Evolutionary conservation across 306 rosid species (phyloP), one percentile per base, ranked within the genome.

Genomic region (Rosa chinensis): DNA sequence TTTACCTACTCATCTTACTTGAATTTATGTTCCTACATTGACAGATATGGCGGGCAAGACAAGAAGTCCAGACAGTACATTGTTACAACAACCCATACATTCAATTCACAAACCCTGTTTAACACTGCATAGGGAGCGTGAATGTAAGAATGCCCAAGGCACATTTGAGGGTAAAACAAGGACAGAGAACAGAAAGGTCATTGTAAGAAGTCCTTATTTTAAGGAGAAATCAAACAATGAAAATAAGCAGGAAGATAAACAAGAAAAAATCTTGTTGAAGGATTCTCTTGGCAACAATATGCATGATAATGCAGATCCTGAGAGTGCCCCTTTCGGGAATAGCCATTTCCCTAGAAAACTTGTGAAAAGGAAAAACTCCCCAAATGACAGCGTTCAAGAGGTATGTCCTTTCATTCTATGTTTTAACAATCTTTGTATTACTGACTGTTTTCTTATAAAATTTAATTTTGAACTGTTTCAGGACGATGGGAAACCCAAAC

Each of bases 51-150:
- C 66, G 59, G 77, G 58, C 45, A 75, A 86, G 69, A 77, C 62
- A 81, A 77, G 76, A 89, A 73, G 75, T 83, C 82, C 83, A 14
- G 87, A 89, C 62, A 91, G 84, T 73, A 84, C 83, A 78, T 81
- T 78, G 81, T 82, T 92, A 74, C 89, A 45, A 75, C 90, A 89
- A 53, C 84, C 90, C 70, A 82, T 80, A 72, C 85, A 82, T 82
- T 81, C 93, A 74, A 85, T 95, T 82, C 98, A 89, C 85, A 93
- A 88, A 82, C 97, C 92, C 69, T 95, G 98, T 83, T 67, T 83
- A 75, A 85, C 84, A 59, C 85, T 84, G 83, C 89, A 80, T 25
- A 88, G 76, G 91, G 91, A 80, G 74, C 82, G 73, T 21, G 92
- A 86, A 61, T 76, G 49, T 52, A 78, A 76, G 42, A 79, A 72